Evolutionary conservation across 192 early-diverging fungal species (phyloP), one percentile per base, ranked within the genome.

Genomic region (Entophlyctis helioformis): DNA sequence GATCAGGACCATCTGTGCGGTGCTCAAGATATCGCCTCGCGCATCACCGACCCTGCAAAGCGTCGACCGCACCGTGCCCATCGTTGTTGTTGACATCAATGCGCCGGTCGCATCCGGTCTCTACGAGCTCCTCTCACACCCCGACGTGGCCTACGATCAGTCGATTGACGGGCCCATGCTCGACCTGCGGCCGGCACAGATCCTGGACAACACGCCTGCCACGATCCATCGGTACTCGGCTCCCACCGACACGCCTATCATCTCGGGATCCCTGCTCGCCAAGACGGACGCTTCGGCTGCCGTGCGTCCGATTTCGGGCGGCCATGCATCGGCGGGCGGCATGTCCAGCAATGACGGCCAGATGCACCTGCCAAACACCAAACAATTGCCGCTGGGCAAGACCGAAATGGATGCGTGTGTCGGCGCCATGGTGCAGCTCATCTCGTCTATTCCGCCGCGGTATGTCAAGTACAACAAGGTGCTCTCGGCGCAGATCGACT

Each of bases 401-500:
- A 29, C 12, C 2, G 33, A 40, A 39, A 62, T 63, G 28, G 46
- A 57, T 26, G 38, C 36, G 8, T 49, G 46, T n/a, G 36, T 56
- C 19, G 48, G 57, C n/a, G 48, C 50, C 3, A 36, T 63, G 49
- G 1, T 50, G 6, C 38, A 57, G 15, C 23, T 63, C 2, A 46
- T 63, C 12, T 21, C 38, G 10, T 44, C 50, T 7, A 63, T 63
- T 8, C 60, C 60, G 13, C 43, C 44, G 3, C 24, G 60, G 7
- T 63, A 63, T 28, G 38, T 63, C 26, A 56, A 50, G 2, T 57
- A 63, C 51, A 63, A 63, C 34, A 39, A 38, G 25, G 23, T 48
- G 6, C 54, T 63, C 6, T 27, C 48, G 0, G 34, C 32, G 10
- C 42, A 53, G 26, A 52, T 63, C 18, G 50, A 52, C 27, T 27